Base-by-base conservation (phyloP, 495 filamentous ascomycete species). In the Tuber calosporum region DNA sequence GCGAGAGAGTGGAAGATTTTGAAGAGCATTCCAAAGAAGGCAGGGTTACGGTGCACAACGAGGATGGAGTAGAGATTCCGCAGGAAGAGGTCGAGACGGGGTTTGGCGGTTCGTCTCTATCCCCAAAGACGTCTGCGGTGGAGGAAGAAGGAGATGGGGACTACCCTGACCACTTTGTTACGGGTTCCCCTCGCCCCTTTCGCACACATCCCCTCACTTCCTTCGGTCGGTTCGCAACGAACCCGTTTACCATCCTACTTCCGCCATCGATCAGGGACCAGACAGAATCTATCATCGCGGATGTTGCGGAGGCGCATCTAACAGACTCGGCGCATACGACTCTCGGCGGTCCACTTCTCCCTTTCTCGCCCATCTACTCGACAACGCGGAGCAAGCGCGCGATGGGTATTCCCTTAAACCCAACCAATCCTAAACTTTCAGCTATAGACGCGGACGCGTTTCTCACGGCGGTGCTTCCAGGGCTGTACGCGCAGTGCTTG, bases 381-480 rank as follows among this genome's bases (percentile, higher is more conserved):
- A 58, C 70, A 72, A 48, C 83, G 72, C 73, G 79, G 74, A 72
- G 83, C 77, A 69, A 82, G 87, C 66, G 70, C 86, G 67, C 87
- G 87, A 41, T 88, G 72, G 85, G 88, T 3, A 89, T 97, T 38
- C 85, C 86, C 2, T 82, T 98, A 30, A 86, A 90, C 76, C 90
- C 92, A 3, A 85, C 86, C 5, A 90, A 95, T 71, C 84, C 86
- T 70, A 41, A 43, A 5, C 96, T 97, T 92, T 85, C 85, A 5
- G 89, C 92, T 39, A 94, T 97, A 83, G 92, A 97, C 80, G 91
- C 89, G n/a, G 92, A 97, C 85, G 87, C 89, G 4, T 97, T 88
- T 77, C 77, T 97, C 38, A 88, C 93, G 6, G 88, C 89, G 11
- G 85, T 96, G 17, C 88, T 96, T 80, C 94, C 95, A 0, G 91